Conservation (phyloP, 805 yeast species). For the Sugiyamaella boreocaroliniensis region DNA sequence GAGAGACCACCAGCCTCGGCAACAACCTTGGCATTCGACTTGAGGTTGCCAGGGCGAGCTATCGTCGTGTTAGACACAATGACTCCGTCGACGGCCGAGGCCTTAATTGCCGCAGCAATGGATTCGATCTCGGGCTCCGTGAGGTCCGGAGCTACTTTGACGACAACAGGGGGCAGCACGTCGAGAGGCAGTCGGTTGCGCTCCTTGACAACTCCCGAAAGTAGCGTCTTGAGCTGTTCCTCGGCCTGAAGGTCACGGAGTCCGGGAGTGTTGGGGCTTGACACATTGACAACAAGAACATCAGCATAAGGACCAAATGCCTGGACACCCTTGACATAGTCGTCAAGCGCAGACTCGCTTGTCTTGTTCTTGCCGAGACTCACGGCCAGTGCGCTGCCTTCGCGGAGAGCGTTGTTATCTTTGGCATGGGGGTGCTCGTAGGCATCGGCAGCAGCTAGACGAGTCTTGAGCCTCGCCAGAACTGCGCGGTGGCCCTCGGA, state of each 20-base stretch:
- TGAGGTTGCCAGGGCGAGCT: slow-evolving; percentile 62
- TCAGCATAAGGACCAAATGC: slow-evolving; percentile 81
- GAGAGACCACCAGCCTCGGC: slow-evolving; percentile 80
- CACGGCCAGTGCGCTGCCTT: slow-evolving; percentile 64
- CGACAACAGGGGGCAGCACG: slow-evolving; percentile 57
- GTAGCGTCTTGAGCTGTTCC: slow-evolving; percentile 58
- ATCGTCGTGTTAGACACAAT: slow-evolving; percentile 89
- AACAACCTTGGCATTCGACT: slow-evolving; percentile 42
- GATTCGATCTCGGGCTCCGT: slow-evolving; percentile 72
- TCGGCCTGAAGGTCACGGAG: slow-evolving; percentile 80
- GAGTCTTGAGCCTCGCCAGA: slow-evolving; percentile 54
- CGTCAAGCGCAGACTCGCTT: slow-evolving; percentile 77
- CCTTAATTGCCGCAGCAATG: slow-evolving; percentile 73
- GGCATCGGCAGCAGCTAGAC: slow-evolving; percentile 41
- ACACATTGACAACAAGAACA: slow-evolving; percentile 81
- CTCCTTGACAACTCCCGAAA: slow-evolving; percentile 61
- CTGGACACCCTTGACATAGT: slow-evolving; percentile 78
- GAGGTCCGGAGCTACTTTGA: slow-evolving; percentile 91
- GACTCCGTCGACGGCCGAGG: slow-evolving; percentile 80
- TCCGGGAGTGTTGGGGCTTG: slow-evolving; percentile 96
- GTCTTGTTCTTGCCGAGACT: slow-evolving; percentile 89
- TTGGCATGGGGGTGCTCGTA: slow-evolving; percentile 36
- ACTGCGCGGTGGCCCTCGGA: slow-evolving; percentile 81
- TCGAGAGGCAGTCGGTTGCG: slow-evolving; percentile 45
- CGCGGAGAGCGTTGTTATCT: slow-evolving; percentile 45